A percentile compares a stretch with the other conserved stretches of the same genome.
These are phyloP conservation scores for Oryza nivara DNA, from an alignment of 176 grass and related monocot species.

Conservation along the genomic window DNA sequence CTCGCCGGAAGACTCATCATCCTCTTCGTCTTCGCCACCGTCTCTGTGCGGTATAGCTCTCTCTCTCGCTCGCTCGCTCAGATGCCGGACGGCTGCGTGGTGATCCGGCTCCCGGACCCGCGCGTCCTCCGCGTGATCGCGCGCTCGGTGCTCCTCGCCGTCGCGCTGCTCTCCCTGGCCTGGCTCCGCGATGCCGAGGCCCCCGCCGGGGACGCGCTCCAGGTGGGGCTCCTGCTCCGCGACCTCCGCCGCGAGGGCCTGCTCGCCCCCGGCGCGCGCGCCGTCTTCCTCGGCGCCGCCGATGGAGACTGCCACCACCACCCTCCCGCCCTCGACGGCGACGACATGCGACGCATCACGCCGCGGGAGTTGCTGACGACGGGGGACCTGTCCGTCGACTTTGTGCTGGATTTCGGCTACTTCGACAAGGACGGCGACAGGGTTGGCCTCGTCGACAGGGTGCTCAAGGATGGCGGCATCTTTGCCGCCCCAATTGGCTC, in stretches of 20 bases:
- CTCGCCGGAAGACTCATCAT: not conserved
- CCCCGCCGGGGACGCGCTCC: constrained; percentile 26
- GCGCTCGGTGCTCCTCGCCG: constrained; percentile 61
- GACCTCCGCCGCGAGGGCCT: constrained; percentile 67
- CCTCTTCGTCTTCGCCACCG: constrained; percentile 34
- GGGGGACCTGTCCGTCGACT: constrained; percentile 60
- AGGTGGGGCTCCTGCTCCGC: constrained; percentile 63
- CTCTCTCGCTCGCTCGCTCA: not conserved
- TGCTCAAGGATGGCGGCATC: constrained; percentile 69
- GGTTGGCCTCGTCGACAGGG: constrained; percentile 54
- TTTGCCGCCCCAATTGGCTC: constrained; percentile 34
- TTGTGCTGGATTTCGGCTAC: constrained; percentile 54
- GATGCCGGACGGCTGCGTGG: constrained; percentile 50
- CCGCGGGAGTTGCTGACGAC: constrained; percentile 37
- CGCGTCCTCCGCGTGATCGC: constrained; percentile 55
- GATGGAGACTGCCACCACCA: constrained; percentile 25
- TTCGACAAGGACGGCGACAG: constrained; percentile 48
- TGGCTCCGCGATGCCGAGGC: constrained; percentile 48
- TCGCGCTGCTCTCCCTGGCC: constrained; percentile 54
- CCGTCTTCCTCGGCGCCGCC: constrained; percentile 49
- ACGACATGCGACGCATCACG: constrained; percentile 36
- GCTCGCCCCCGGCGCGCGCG: constrained; percentile 33
- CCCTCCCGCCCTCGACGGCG: constrained; percentile 28
- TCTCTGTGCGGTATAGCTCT: constrained; percentile 6
- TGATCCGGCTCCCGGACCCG: constrained; percentile 68